Conservation (phyloP, 164 flowering plant genomes). For the Taxillus chinensis region DNA sequence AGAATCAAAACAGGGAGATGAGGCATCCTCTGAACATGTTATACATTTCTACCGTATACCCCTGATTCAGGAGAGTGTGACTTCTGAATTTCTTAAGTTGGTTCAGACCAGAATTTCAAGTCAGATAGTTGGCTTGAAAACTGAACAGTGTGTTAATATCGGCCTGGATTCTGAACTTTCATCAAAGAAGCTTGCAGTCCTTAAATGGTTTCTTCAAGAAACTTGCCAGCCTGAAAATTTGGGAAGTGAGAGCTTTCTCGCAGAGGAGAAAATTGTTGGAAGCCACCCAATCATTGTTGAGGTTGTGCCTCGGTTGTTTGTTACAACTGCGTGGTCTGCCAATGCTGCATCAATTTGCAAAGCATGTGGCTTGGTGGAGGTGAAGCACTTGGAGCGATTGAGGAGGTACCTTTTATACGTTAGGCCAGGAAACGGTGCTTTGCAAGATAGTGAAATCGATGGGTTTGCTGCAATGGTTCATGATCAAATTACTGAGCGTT, state of each 20-base stretch:
- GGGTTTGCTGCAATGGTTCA: conserved; percentile 79
- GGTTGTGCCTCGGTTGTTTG: conserved; percentile 85
- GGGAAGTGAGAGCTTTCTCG: conserved; percentile 57
- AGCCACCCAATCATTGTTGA: conserved; percentile 40
- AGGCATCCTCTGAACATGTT: conserved; percentile 27
- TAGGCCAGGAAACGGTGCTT: conserved; percentile 21
- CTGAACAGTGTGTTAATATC: conserved; percentile 85
- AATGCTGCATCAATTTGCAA: conserved; percentile 88
- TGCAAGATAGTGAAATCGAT: conserved; percentile 36
- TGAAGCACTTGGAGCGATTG: conserved; percentile 66
- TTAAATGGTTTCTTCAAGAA: conserved; percentile 66
- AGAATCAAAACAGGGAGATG: conserved; percentile 9
- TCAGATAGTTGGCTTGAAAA: conserved; percentile 58
- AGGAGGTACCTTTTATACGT: conserved; percentile 63
- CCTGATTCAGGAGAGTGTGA: conserved; percentile 54
- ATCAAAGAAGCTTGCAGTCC: conserved; percentile 42
- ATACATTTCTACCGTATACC: conserved; percentile 71
- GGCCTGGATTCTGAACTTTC: conserved; percentile 48
- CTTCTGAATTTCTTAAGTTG: conserved; percentile 51
- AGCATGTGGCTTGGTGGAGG: conserved; percentile 71
- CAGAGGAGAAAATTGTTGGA: conserved; percentile 30
- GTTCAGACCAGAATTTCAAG: conserved; percentile 54
- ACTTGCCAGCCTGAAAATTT: conserved; percentile 79
- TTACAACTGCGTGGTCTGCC: conserved; percentile 93
- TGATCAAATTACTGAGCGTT: conserved; percentile 89